These are phyloP conservation scores for Geotrichum armillariae DNA, from an alignment of 1,139 yeast genomes.

Conservation along the genomic window DNA sequence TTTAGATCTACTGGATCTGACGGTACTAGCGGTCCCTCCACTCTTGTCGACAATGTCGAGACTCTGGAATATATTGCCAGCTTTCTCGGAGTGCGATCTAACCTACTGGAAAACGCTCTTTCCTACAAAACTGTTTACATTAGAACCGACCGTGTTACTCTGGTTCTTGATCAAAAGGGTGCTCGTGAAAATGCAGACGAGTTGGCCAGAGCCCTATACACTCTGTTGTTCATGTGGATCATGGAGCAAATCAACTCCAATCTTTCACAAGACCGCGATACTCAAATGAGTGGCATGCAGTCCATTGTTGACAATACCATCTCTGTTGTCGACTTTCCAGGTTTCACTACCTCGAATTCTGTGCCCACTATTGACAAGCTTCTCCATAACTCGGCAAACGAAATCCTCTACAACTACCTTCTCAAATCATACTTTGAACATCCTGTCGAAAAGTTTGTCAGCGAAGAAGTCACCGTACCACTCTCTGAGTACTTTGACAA, in stretches of 20 bases:
- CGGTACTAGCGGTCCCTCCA: constrained; percentile 41
- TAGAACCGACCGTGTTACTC: constrained; percentile 43
- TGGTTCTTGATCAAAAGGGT: constrained; percentile 44
- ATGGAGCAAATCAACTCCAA: constrained; percentile 41
- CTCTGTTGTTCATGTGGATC: constrained; percentile 44
- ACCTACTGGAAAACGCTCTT: constrained; percentile 40
- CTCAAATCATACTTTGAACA: constrained; percentile 41
- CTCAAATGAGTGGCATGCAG: constrained; percentile 25
- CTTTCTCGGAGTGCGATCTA: constrained; percentile 44
- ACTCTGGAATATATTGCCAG: constrained; percentile 40
- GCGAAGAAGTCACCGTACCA: constrained; percentile 43
- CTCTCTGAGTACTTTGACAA: constrained; percentile 43
- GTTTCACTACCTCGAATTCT: constrained; percentile 40
- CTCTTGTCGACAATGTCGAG: constrained; percentile 42
- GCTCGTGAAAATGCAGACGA: constrained; percentile 47
- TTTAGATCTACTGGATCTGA: constrained; percentile 39
- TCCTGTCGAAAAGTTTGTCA: constrained; percentile 41
- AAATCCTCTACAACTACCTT: constrained; percentile 42
- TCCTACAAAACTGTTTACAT: constrained; percentile 43
- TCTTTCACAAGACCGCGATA: constrained; percentile 36
- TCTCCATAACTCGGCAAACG: constrained; percentile 45
- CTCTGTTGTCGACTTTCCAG: constrained; percentile 45
- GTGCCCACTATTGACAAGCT: constrained; percentile 42
- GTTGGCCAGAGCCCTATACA: constrained; percentile 44
- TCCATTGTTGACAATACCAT: constrained; percentile 41